phyloP scores from a whole-genome alignment of 2,329 filamentous ascomycete genomes.

The Coniella vitis region DNA sequence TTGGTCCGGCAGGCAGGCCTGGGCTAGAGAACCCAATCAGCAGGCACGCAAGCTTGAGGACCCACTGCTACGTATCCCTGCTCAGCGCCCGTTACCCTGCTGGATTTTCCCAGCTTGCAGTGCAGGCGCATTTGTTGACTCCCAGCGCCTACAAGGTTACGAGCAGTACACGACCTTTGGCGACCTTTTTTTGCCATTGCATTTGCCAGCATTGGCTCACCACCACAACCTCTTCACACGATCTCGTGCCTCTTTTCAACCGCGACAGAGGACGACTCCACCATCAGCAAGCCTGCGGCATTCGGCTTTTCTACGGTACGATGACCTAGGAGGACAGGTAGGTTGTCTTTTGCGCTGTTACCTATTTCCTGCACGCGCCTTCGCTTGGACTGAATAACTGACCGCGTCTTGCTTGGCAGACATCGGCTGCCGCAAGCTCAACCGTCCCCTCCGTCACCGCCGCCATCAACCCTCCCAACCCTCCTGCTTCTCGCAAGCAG shows the following conservation, averaged over 20 bases:
- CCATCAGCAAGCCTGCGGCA: background rate
- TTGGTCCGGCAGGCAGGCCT: background rate
- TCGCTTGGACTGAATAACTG: background rate
- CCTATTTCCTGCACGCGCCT: background rate
- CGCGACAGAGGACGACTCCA: background rate
- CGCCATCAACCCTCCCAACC: background rate
- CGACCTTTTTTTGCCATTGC: background rate
- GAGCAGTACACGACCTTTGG: conserved; percentile 3
- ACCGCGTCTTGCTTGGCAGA: conserved; percentile 2
- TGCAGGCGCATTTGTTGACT: conserved; percentile 6
- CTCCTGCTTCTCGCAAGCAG: background rate
- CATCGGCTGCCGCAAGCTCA: conserved; percentile 16
- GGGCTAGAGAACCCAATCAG: background rate
- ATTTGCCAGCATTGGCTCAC: background rate
- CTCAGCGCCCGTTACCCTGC: conserved; percentile 2
- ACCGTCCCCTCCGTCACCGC: background rate
- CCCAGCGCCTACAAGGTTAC: background rate
- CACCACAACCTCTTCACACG: background rate
- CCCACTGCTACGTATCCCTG: background rate
- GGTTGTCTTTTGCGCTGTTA: background rate
- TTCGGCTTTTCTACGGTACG: conserved; percentile 10
- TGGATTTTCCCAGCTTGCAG: conserved; percentile 1
- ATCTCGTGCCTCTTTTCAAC: background rate
- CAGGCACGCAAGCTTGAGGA: background rate
- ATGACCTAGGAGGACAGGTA: conserved; percentile 16